Conservation (phyloP, 768 basidiomycete genomes). For the Leucosporidium creatinivorum region DNA sequence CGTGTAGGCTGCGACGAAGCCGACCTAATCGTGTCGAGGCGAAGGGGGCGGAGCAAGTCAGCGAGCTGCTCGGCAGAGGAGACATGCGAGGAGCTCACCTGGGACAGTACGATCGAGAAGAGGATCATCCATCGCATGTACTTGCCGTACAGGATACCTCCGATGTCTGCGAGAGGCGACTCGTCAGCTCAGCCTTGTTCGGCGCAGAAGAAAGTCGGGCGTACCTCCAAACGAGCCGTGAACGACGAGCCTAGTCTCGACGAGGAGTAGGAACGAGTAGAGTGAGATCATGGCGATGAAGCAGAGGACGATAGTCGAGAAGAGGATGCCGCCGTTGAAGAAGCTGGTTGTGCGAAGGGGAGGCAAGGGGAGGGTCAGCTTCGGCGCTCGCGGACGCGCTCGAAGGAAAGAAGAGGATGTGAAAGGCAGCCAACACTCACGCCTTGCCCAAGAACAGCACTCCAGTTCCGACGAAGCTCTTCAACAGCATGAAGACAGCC, state of each 20-base stretch:
- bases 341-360: conserved; percentile 52
- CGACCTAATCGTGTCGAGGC: conserved; percentile 48
- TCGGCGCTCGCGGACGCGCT: conserved; percentile 6
- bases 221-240: conserved; percentile 87
- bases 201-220: conserved; percentile 19
- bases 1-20: conserved; percentile 82
- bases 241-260: conserved; percentile 77
- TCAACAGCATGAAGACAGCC: conserved; percentile 87
- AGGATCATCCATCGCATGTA: conserved; percentile 91
- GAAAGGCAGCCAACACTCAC: conserved; percentile 47
- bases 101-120: conserved; percentile 76
- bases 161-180: conserved; percentile 56
- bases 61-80: no score
- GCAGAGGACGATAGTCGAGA: conserved; percentile 68
- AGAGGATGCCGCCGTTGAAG: conserved; percentile 88
- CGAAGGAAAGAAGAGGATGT: background rate
- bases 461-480: conserved; percentile 91
- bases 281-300: conserved; percentile 79
- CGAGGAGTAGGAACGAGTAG: conserved; percentile 85
- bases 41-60: background rate
- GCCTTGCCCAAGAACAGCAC: conserved; percentile 92
- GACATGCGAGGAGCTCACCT: conserved; percentile 42
- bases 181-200: no score
- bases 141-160: conserved; percentile 79
- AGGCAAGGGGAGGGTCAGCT: background rate